phyloP scores from a whole-genome alignment of 495 filamentous ascomycete genomes.

The Poronia punctata region DNA sequence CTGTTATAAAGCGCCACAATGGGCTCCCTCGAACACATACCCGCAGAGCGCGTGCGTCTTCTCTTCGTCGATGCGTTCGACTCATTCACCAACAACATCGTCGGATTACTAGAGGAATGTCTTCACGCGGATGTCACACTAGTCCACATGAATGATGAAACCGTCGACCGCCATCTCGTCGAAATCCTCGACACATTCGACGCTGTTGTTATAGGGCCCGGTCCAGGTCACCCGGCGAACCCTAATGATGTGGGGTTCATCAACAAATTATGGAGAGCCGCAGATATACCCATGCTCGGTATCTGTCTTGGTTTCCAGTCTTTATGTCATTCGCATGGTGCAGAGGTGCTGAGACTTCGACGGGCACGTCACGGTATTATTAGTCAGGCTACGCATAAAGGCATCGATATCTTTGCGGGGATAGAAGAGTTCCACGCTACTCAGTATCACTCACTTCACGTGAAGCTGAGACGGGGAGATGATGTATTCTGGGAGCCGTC shows the following conservation, averaged over 20 bases:
- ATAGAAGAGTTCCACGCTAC: background rate
- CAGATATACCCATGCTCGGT: background rate
- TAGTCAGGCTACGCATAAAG: background rate
- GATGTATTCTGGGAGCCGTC: background rate
- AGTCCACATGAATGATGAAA: background rate
- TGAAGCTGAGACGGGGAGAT: background rate
- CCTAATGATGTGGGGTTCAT: background rate
- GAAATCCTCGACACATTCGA: background rate
- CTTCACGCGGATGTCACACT: background rate
- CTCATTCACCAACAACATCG: background rate
- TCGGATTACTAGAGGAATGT: background rate
- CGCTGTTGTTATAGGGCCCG: background rate
- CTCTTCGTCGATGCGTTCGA: background rate
- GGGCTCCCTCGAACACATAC: background rate
- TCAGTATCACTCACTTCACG: background rate
- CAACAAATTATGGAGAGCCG: background rate
- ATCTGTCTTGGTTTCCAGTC: slow-evolving; percentile 1
- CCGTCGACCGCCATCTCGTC: background rate
- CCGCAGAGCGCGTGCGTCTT: background rate
- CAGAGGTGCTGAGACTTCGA: background rate
- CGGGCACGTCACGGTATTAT: background rate
- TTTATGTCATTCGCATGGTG: background rate
- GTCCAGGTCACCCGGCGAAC: background rate
- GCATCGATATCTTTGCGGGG: background rate
- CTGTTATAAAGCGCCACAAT: background rate